Base-by-base conservation (phyloP, 2,329 filamentous ascomycete genomes). In the Hawksworthiomyces lignivorus region DNA sequence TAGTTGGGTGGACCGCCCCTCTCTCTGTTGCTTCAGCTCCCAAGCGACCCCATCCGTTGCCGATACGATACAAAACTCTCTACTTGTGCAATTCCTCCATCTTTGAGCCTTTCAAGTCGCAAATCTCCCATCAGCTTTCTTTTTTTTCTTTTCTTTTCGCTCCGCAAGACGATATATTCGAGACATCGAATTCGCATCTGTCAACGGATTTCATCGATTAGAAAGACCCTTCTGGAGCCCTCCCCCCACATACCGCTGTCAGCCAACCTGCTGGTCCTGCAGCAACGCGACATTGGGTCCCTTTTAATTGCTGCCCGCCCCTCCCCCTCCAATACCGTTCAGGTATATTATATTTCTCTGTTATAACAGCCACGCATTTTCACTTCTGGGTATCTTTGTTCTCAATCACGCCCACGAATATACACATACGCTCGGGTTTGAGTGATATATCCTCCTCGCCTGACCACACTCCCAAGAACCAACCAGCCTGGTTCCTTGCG, bases 1-100 rank as follows among this genome's bases (percentile, higher is more conserved):
- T 46, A 34, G 33, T 27, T 12, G n/a, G 36, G 39, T 48, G 43
- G 46, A 43, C 33, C 46, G 43, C 15, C 39, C 21, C 30, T 19
- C 29, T 22, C 26, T 30, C 29, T 21, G 19, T 24, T 29, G 26
- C 15, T 24, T 15, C 33, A n/a, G n/a, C n/a, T n/a, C 26, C 32
- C 26, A 24, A 35, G 31, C 31, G 22, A 24, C 19, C 26, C 30
- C 26, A 8, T 29, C 17, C 10, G 8, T 28, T 41, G 9, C 9
- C 31, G 28, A 9, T 24, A 35, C 39, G 31, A 43, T 45, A 43
- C 45, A 45, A 43, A 48, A 43, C 20, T 31, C 29, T 26, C 36
- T 8, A n/a, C 10, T 20, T 26, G 28, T 20, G n/a, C 36, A 20
- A 10, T 22, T 15, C 37, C 17, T 9, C 8, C 14, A 14, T 20